phyloP scores from a whole-genome alignment of 441 rosid species.

The Aleurites moluccanus region DNA sequence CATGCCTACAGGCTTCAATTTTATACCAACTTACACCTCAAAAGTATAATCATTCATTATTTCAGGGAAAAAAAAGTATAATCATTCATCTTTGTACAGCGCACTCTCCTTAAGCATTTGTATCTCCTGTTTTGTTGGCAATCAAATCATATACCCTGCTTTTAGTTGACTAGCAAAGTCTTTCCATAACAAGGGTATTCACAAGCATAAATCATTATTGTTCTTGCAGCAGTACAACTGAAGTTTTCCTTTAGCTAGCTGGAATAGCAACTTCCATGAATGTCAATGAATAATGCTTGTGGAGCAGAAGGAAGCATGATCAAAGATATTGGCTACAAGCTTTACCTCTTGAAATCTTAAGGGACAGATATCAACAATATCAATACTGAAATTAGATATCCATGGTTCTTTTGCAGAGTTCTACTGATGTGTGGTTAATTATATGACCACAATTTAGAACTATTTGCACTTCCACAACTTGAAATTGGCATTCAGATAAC shows the following conservation, averaged over 20 bases:
- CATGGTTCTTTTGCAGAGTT: background rate
- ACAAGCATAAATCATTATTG: background rate
- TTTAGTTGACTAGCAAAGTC: background rate
- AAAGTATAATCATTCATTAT: background rate
- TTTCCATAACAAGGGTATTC: background rate
- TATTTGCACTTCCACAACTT: background rate
- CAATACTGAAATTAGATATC: background rate
- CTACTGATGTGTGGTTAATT: background rate
- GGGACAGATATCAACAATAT: background rate
- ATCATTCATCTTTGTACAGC: background rate
- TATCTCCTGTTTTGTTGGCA: background rate
- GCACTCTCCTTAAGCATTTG: background rate
- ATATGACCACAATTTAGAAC: background rate
- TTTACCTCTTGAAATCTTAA: background rate
- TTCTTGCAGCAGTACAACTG: background rate
- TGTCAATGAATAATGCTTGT: background rate
- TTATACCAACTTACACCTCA: background rate
- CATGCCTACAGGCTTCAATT: background rate
- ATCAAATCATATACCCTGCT: background rate
- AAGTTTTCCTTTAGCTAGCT: background rate
- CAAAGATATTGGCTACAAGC: background rate
- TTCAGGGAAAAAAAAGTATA: no score
- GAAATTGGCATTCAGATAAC: background rate
- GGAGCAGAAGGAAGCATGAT: background rate
- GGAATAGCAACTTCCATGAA: background rate